phyloP scores from a whole-genome alignment of 2,329 filamentous ascomycete genomes.

The Penicillium decumbens region DNA sequence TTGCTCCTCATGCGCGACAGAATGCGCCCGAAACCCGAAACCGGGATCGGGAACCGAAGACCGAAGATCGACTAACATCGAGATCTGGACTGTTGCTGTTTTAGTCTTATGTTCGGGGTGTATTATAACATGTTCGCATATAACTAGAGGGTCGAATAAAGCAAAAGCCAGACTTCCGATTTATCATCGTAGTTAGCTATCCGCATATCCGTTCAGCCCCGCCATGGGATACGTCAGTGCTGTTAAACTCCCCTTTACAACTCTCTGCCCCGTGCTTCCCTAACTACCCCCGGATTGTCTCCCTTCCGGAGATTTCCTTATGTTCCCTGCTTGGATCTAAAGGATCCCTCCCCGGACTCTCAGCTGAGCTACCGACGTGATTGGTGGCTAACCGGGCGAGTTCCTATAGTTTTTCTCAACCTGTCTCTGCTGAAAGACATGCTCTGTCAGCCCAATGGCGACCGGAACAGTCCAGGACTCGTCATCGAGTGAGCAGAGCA shows the following conservation, averaged over 20 bases:
- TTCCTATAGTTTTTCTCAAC: conserved; percentile 14
- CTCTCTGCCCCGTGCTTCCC: conserved; percentile 15
- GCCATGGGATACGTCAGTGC: conserved; percentile 25
- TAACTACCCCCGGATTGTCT: conserved; percentile 3
- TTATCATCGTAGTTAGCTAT: conserved; percentile 22
- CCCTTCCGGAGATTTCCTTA: conserved; percentile 1
- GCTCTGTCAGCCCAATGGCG: conserved; percentile 38
- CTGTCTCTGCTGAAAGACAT: conserved; percentile 27
- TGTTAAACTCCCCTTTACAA: conserved; percentile 15
- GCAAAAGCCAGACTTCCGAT: conserved; percentile 17
- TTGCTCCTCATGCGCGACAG: background rate
- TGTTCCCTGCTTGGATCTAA: conserved; percentile 11
- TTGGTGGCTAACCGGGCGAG: conserved; percentile 23
- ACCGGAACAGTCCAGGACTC: conserved; percentile 38
- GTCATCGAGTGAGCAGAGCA: conserved; percentile 24
- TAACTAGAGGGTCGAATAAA: conserved; percentile 17
- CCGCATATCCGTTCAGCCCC: conserved; percentile 19
- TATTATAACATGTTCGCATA: conserved; percentile 22
- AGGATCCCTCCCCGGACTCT: conserved; percentile 3
- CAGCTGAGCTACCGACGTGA: conserved; percentile 14
- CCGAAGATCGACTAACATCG: background rate
- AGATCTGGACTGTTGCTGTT: conserved; percentile 12
- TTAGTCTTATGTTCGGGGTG: conserved; percentile 14
- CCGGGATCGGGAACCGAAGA: background rate
- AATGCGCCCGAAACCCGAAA: background rate